A percentile compares a stretch with the other conserved stretches of the same genome.
Evolutionary conservation across 2,329 filamentous ascomycete species (phyloP).

Genomic region (Microdochium nivale): DNA sequence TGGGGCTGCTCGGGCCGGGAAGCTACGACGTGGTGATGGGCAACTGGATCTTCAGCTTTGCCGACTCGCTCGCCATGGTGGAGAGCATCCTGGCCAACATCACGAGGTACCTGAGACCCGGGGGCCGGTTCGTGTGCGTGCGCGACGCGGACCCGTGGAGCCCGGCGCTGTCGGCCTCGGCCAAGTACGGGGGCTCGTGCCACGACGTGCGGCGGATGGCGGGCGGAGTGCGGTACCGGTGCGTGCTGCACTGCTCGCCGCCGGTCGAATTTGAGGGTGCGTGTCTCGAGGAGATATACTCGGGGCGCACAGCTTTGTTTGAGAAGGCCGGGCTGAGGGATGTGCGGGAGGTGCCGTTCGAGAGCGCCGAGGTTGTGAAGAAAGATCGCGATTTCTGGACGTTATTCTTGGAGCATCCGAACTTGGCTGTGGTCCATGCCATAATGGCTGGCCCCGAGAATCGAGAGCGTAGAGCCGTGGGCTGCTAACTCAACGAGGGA

Average conservation of each 20-base stretch:
- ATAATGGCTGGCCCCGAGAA: neutral
- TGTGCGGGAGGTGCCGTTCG: neutral
- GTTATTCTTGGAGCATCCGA: neutral
- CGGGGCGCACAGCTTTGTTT: neutral
- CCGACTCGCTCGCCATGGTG: slow-evolving; percentile 10
- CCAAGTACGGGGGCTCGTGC: slow-evolving; percentile 9
- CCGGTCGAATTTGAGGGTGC: neutral
- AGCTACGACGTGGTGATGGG: slow-evolving; percentile 23
- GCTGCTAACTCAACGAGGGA: too few relatives aligned
- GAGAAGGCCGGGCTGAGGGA: neutral
- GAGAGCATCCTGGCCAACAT: slow-evolving; percentile 20
- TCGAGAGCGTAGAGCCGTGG: too few relatives aligned
- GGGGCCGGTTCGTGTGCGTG: slow-evolving; percentile 17
- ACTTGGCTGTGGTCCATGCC: neutral
- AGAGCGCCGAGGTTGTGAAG: neutral
- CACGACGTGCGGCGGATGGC: neutral
- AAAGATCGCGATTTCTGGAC: neutral
- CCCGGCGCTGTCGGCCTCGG: slow-evolving; percentile 5
- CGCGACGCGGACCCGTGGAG: slow-evolving; percentile 9
- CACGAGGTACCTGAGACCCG: slow-evolving; percentile 13
- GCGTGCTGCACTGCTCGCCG: neutral
- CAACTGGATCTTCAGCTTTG: slow-evolving; percentile 23
- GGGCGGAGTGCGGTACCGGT: neutral
- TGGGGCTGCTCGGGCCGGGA: slow-evolving; percentile 4
- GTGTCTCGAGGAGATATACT: neutral